Percentiles rank a stretch among this genome's conserved stretches.
These are phyloP conservation scores for Melaleuca alternifolia DNA, from an alignment of 345 rosid species.

Conservation along the genomic window DNA sequence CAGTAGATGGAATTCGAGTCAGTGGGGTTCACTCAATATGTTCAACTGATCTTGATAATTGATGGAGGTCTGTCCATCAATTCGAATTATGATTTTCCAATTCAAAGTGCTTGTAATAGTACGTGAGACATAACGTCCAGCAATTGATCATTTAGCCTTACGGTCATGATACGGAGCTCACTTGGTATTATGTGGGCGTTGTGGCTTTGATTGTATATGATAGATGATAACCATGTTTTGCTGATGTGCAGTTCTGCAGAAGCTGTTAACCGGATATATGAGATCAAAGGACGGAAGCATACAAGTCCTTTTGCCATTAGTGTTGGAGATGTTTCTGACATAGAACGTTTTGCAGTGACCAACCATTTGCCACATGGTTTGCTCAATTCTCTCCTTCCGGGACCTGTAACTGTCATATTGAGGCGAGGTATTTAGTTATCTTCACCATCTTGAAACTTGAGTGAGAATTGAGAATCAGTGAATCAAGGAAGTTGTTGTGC, in stretches of 20 bases:
- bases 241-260: constrained; percentile 40
- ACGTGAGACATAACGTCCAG: fast-evolving
- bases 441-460: not conserved
- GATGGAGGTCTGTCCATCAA: not conserved
- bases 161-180: not conserved
- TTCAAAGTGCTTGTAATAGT: not conserved
- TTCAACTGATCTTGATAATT: not conserved
- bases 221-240: not conserved
- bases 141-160: not conserved
- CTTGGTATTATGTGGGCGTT: fast-evolving
- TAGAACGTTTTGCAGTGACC: constrained; percentile 47
- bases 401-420: constrained; percentile 79
- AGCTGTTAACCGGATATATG: constrained; percentile 70
- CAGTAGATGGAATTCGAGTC: not conserved
- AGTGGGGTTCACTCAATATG: not conserved
- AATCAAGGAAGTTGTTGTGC: not conserved
- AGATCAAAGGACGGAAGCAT: constrained; percentile 81
- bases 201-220: not conserved
- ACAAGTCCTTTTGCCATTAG: constrained; percentile 87
- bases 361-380: constrained; percentile 73
- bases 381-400: constrained; percentile 72
- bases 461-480: not conserved
- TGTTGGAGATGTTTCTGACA: constrained; percentile 79
- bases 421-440: constrained; percentile 43
- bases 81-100: not conserved